phyloP scores from a whole-genome alignment of 2,329 filamentous ascomycete genomes.

The Apiospora saccharicola region DNA sequence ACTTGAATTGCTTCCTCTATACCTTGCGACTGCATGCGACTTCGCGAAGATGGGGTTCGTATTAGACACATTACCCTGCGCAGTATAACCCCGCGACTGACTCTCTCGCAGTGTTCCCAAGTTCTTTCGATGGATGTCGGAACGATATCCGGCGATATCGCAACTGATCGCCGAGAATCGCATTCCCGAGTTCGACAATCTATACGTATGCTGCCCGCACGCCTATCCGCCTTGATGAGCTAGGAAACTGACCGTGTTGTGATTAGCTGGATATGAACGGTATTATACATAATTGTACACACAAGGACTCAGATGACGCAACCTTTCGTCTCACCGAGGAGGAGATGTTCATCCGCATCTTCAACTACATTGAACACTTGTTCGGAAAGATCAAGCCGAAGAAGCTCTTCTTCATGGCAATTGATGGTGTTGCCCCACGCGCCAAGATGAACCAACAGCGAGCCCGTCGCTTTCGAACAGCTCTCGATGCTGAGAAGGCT shows the following conservation, averaged over 20 bases:
- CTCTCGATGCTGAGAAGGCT: slow-evolving; percentile 86
- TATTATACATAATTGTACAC: slow-evolving; percentile 99
- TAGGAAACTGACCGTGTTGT: slow-evolving; percentile 44
- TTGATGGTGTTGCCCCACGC: slow-evolving; percentile 95
- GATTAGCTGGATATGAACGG: slow-evolving; percentile 92
- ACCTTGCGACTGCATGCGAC: slow-evolving; percentile 20
- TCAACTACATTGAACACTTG: slow-evolving; percentile 99
- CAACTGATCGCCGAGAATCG: slow-evolving; percentile 98
- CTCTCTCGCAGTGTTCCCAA: slow-evolving; percentile 69
- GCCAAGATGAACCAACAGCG: slow-evolving; percentile 99
- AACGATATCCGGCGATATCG: slow-evolving; percentile 97
- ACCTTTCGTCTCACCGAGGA: slow-evolving; percentile 95
- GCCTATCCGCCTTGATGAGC: slow-evolving; percentile 33
- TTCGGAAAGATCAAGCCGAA: slow-evolving; percentile 99
- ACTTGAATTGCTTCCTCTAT: slow-evolving; percentile 9
- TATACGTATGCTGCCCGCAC: slow-evolving; percentile 69
- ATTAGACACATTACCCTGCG: slow-evolving; percentile 8
- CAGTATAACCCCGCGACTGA: slow-evolving; percentile 32
- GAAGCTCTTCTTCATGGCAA: slow-evolving; percentile 99
- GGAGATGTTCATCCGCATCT: slow-evolving; percentile 99
- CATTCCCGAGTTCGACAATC: slow-evolving; percentile 97
- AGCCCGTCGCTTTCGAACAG: slow-evolving; percentile 91
- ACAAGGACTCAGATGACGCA: slow-evolving; percentile 92
- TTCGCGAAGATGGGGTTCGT: slow-evolving; percentile 29
- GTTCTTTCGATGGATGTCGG: slow-evolving; percentile 99